Base-by-base conservation (phyloP, 352 stramenopile species). In the Pelagophyceae sp. region DNA sequence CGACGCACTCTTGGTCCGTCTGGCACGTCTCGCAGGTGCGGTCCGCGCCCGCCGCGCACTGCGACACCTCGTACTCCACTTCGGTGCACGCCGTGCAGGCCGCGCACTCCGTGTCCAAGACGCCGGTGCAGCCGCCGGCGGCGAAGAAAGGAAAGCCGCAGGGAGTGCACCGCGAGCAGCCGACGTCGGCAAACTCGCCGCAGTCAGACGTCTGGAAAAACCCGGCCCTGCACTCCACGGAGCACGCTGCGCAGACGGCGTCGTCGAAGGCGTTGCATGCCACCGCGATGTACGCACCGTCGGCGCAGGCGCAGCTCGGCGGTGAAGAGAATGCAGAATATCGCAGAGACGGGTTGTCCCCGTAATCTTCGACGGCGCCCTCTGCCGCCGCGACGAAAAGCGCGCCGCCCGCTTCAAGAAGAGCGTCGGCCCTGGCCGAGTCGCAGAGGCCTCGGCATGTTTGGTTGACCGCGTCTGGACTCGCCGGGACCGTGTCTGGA, bases 51-150 rank as follows among this genome's bases (percentile, higher is more conserved):
- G 35, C 67, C 35, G 31, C 38, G 37, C 67, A 74, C 2, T 33
- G 67, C 11, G 33, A 54, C 1, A 31, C 31, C 38, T 74, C 67
- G 67, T 74, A 74, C 37, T 74, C 67, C 67, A 74, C 35, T 11
- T 33, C 2, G 11, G 2, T 27, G 67, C 67, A 74, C 2, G 31
- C 15, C 35, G 67, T 74, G 67, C 67, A 74, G 20, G 19, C 2
- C 35, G 33, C 3, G 67, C 67, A 74, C 23, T 11, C 58, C 58
- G 58, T 67, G 27, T 67, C 58, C 15, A 17, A 11, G 11, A 11
- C 45, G 11, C 38, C 67, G 15, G 33, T 20, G 38, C 67, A 74
- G 35, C 35, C 67, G 67, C 67, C 35, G 6, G 33, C 67, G 35
- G 17, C 37, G 67, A 33, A 74, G 67, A 38, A 74, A 2, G 67